Base-by-base conservation (phyloP, 2,329 filamentous ascomycete species). In the Colletotrichum sansevieriae region DNA sequence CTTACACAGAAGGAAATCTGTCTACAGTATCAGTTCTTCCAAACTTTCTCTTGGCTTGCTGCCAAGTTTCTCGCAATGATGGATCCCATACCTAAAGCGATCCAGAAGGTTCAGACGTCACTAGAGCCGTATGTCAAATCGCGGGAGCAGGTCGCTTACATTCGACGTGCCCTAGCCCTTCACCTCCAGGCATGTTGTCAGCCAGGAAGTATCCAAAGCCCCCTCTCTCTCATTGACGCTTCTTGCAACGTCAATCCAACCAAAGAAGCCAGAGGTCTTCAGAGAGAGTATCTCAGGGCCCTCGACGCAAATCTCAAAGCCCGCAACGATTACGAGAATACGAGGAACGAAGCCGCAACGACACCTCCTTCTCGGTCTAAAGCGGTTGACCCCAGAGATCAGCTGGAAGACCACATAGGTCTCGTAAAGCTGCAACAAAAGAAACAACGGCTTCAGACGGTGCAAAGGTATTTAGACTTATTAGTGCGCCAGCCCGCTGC, bases 131-230 rank as follows among this genome's bases (percentile, higher is more conserved):
- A 83, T 69, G 80, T 90, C 64, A 87, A 86, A 59, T 83, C 85
- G 33, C 83, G 87, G 29, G 87, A 90, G 65, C 86, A 91, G 72
- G 82, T 84, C 56, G 80, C 83, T 41, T 85, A 85, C 54, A 86
- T 91, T 64, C 83, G 87, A 70, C 85, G 84, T 57, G 78, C 89
- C 35, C 74, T 90, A 52, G 83, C 86, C 47, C 81, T 85, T 20
- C 83, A 89, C 71, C 78, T 91, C 4, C 83, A 82, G 33, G 81
- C 83, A 22, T 83, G 80, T 71, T 74, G 85, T 18, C 78, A 82
- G 15, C 78, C 81, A 68, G 81, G 79, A n/a, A 76, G 81, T 33
- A 75, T 82, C 56, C 77, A 76, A 49, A 80, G 79, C 22, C 84
- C 84, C 11, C 75, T 89, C 22, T 83, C 86, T 15, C 81, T 91